Base-by-base conservation (phyloP, 2,329 filamentous ascomycete genomes). In the Herpotrichia juniperi region DNA sequence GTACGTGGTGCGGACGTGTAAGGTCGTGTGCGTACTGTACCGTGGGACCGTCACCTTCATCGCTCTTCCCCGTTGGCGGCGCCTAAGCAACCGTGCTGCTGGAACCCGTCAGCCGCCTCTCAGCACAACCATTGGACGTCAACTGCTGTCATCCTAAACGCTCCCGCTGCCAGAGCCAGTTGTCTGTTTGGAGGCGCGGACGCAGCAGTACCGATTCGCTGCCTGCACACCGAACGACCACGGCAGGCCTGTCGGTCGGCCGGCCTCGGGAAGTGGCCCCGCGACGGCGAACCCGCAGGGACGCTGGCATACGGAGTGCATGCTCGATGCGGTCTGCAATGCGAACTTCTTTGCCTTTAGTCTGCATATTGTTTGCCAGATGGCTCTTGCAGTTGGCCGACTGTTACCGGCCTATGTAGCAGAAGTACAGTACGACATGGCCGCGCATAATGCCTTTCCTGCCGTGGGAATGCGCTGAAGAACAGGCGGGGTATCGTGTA, bases 61-160 rank as follows among this genome's bases (percentile, higher is more conserved):
- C 25, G 25, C 25, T 12, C 25, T 42, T 10, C 42, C 6, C 42
- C 26, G 12, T 12, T 12, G n/a, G 40, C 21, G 26, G 17, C 21
- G 45, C 47, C n/a, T 51, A 10, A 17, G 11, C 34, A 42, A 50
- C 51, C 51, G 46, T 46, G 2, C 51, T 50, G 47, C 40, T 50
- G 47, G 51, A 50, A 42, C 39, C 42, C 43, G 34, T 19, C n/a
- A 24, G 25, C 21, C 45, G 30, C 50, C 44, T 30, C 53, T 51
- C 56, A 50, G 56, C 49, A 40, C 46, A 49, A 44, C 48, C 39
- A 51, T 54, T 60, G 55, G 55, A 46, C 34, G 39, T 56, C 52
- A 45, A 48, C 26, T 37, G 21, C 42, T 52, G 46, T 19, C 28
- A 25, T 44, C 54, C 57, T 54, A 54, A 56, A 60, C 55, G 51